Evolutionary conservation across 2,329 filamentous ascomycete genomes (phyloP).

Genomic region (Byssochlamys sp.): DNA sequence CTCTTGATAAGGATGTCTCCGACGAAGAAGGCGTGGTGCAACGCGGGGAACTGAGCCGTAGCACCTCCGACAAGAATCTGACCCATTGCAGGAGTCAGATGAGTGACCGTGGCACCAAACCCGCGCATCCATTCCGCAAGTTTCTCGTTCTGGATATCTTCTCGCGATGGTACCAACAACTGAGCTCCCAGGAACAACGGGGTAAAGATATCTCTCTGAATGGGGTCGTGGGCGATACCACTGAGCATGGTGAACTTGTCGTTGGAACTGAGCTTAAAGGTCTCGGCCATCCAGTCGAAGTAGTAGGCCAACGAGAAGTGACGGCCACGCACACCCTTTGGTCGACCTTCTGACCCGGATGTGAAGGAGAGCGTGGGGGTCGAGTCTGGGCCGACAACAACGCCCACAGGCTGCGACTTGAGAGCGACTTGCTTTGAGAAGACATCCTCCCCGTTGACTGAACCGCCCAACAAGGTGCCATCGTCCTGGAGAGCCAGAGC

Average conservation of each 20-base stretch:
- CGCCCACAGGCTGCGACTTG: constrained; percentile 53
- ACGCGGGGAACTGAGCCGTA: constrained; percentile 61
- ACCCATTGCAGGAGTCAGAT: constrained; percentile 92
- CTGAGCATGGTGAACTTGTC: constrained; percentile 73
- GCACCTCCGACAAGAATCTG: constrained; percentile 85
- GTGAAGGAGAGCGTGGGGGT: constrained; percentile 68
- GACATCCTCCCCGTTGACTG: constrained; percentile 56
- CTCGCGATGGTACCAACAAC: constrained; percentile 66
- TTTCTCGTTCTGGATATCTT: constrained; percentile 77
- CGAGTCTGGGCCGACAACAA: constrained; percentile 78
- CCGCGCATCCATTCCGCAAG: constrained; percentile 81
- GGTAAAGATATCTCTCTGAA: constrained; percentile 68
- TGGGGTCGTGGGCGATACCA: constrained; percentile 63
- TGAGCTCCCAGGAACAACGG: constrained; percentile 77
- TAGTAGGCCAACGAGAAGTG: constrained; percentile 81
- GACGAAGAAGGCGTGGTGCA: constrained; percentile 80
- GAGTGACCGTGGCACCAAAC: constrained; percentile 65
- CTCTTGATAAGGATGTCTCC: constrained; percentile 79
- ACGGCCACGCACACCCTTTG: constrained; percentile 77
- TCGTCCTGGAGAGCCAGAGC: constrained; percentile 61
- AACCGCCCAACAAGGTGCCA: constrained; percentile 62
- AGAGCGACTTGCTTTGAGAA: constrained; percentile 46
- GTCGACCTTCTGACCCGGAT: constrained; percentile 62
- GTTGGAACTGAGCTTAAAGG: constrained; percentile 62
- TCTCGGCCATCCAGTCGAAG: constrained; percentile 86